Conservation (phyloP, 345 rosid genomes). For the Brassica carinata region DNA sequence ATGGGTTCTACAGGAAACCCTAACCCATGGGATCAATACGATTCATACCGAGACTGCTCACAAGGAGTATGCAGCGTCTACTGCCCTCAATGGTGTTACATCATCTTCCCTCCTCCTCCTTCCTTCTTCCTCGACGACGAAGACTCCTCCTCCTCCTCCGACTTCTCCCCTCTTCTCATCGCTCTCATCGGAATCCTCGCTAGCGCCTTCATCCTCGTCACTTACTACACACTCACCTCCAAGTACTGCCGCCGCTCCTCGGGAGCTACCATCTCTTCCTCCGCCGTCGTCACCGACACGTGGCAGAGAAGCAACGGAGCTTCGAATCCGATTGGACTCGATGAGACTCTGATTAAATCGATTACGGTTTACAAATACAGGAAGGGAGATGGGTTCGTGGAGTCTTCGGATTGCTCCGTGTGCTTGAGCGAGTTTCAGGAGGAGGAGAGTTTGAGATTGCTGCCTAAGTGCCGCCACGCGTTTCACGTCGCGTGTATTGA, state of each 20-base stretch:
- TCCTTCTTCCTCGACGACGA: conserved; percentile 55
- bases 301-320: conserved; percentile 20
- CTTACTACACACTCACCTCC: conserved; percentile 70
- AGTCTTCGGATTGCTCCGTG: conserved; percentile 77
- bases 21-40: conserved; percentile 40
- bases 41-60: conserved; percentile 72
- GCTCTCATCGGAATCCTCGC: conserved; percentile 78
- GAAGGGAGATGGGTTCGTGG: conserved; percentile 60
- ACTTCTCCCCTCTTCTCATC: conserved; percentile 71
- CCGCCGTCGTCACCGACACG: background rate
- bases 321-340: conserved; percentile 48
- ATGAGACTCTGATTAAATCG: conserved; percentile 61
- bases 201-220: conserved; percentile 74
- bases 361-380: conserved; percentile 57
- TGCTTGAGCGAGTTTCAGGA: conserved; percentile 76
- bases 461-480: conserved; percentile 82
- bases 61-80: conserved; percentile 75
- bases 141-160: conserved; percentile 40
- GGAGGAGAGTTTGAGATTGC: conserved; percentile 61
- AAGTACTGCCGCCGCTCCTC: conserved; percentile 53
- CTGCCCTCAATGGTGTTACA: conserved; percentile 88
- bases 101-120: conserved; percentile 88
- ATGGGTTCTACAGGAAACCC: conserved; percentile 41
- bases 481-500: conserved; percentile 84
- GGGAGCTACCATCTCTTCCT: conserved; percentile 22